A percentile compares a stretch with the other conserved stretches of the same genome.
phyloP scores from a whole-genome alignment of 352 stramenopile genomes.

The Pythium rishiriense region DNA sequence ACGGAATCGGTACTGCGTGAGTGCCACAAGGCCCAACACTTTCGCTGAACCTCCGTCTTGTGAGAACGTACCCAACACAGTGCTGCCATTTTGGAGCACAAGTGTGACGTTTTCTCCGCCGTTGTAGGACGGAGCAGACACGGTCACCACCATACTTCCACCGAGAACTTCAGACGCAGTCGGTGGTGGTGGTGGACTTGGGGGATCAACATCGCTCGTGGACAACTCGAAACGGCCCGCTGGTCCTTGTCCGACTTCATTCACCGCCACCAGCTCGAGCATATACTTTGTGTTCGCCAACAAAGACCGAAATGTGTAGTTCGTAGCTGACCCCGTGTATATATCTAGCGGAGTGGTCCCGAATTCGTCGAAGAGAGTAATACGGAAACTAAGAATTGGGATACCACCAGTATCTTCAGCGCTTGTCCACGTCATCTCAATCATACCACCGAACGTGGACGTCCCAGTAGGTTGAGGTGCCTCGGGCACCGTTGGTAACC shows the following conservation, averaged over 20 bases:
- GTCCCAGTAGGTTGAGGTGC: constrained; percentile 25
- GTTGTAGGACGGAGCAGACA: constrained; percentile 32
- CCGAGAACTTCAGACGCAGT: constrained; percentile 14
- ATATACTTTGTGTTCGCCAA: constrained; percentile 21
- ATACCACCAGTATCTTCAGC: constrained; percentile 48
- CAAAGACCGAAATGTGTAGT: constrained; percentile 11
- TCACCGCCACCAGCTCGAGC: constrained; percentile 7
- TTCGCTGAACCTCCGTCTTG: constrained; percentile 21
- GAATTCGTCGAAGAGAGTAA: constrained; percentile 14
- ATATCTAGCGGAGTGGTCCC: background rate
- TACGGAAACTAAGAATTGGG: constrained; percentile 30
- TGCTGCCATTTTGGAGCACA: constrained; percentile 29
- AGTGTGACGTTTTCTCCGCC: constrained; percentile 43
- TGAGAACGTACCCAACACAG: constrained; percentile 30
- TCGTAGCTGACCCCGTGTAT: background rate
- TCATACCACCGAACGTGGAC: constrained; percentile 37
- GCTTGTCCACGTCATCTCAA: constrained; percentile 43
- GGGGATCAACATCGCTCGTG: constrained; percentile 18
- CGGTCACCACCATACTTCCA: constrained; percentile 19
- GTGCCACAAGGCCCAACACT: constrained; percentile 37
- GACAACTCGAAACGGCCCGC: background rate
- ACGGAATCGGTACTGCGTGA: constrained; percentile 43
- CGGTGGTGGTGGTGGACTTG: constrained; percentile 20
- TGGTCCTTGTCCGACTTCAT: constrained; percentile 11
- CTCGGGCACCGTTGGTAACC: constrained; percentile 30